Conservation (phyloP, 2,329 filamentous ascomycete species). For the Metarhizium guizhouense region DNA sequence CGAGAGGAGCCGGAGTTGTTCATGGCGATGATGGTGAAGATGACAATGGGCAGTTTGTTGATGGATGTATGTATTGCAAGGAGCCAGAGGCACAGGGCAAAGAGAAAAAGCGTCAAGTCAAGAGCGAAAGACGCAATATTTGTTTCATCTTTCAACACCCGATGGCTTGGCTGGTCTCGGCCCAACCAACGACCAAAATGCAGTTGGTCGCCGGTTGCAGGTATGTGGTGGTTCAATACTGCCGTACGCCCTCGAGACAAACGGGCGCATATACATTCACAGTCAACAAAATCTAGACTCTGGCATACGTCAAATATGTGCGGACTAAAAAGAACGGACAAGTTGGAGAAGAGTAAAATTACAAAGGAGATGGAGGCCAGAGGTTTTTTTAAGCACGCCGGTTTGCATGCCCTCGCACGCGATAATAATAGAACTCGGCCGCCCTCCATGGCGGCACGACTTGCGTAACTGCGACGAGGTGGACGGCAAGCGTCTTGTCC, state of each 20-base stretch:
- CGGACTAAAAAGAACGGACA: no score
- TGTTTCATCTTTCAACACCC: background rate
- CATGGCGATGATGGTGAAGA: background rate
- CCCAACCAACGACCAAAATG: background rate
- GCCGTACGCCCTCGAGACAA: no score
- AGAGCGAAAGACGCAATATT: background rate
- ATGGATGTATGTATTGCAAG: background rate
- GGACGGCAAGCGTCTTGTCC: background rate
- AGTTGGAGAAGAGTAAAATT: no score
- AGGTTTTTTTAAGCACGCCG: no score
- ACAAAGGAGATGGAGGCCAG: no score
- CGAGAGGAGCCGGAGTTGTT: constrained; percentile 1
- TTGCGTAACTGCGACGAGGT: background rate
- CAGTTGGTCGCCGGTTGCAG: background rate
- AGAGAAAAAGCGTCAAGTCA: background rate
- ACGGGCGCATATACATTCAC: no score
- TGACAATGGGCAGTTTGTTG: background rate
- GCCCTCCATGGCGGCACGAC: no score
- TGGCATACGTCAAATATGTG: no score
- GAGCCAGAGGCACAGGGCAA: background rate
- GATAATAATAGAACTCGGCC: no score
- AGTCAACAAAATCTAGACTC: no score
- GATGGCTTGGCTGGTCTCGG: background rate
- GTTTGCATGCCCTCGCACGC: no score
- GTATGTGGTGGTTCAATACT: no score